phyloP scores from a whole-genome alignment of 2,329 filamentous ascomycete species.

The Diaporthe humulicola region DNA sequence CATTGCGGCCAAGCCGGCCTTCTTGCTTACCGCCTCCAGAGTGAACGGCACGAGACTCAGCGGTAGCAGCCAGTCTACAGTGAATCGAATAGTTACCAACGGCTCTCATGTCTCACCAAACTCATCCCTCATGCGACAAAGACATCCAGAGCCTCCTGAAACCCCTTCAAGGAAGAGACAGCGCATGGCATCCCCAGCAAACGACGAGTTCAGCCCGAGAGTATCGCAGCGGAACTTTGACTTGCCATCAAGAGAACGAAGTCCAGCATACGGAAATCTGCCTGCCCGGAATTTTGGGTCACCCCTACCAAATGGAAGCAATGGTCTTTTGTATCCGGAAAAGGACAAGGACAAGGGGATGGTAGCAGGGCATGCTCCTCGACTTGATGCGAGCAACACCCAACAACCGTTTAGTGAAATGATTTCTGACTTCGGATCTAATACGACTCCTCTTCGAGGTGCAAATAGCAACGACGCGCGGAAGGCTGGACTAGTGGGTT shows the following conservation, averaged over 20 bases:
- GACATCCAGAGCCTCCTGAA: constrained; percentile 16
- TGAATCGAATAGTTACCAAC: constrained; percentile 18
- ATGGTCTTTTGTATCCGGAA: background rate
- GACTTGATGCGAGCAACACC: background rate
- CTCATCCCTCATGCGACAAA: constrained; percentile 5
- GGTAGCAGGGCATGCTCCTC: background rate
- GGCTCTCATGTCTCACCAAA: constrained; percentile 15
- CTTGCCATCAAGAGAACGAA: constrained; percentile 12
- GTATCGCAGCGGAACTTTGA: constrained; percentile 26
- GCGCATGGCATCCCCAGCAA: constrained; percentile 29
- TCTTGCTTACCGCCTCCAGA: constrained; percentile 20
- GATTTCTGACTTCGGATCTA: background rate
- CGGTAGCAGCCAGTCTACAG: background rate
- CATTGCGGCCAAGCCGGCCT: constrained; percentile 24
- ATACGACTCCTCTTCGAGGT: background rate
- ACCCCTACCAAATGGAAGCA: constrained; percentile 16
- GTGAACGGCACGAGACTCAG: constrained; percentile 4
- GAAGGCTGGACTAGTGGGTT: background rate
- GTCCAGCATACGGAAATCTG: background rate
- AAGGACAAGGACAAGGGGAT: constrained; percentile 16
- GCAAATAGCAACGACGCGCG: constrained; percentile 9
- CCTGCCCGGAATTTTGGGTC: constrained; percentile 3
- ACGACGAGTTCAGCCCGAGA: constrained; percentile 17
- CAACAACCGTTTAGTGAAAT: background rate
- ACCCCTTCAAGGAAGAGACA: constrained; percentile 36